Evolutionary conservation across 208 protist species (phyloP), one percentile per base, ranked within the genome.

Genomic region (Trypanosoma conorhini): DNA sequence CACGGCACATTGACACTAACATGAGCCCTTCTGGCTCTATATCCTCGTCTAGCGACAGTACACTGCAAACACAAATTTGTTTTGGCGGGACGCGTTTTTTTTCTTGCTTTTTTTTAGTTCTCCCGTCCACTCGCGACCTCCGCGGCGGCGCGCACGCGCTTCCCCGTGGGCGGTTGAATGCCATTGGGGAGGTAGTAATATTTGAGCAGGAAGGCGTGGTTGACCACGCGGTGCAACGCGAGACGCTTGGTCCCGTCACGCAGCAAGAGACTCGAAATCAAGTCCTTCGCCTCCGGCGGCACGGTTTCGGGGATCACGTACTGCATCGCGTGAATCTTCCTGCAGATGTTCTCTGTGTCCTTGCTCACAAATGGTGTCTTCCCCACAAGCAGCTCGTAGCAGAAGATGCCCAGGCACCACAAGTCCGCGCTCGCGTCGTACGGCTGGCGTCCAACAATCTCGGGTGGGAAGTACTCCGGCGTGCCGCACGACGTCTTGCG

Each of bases 381-480:
- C 10, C 98, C 98, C 26, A 96, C 85, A 13, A 99, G 86, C 40
- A 99, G 93, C 79, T 99, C 98, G 75, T 97, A 99, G 77, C 92
- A 95, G 48, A 99, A 93, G 38, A 99, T 97, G 61, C 98, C 98
- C 0, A 99, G 88, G 56, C 88, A 96, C 98, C 98, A 99, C 21
- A 98, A 62, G 67, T 99, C 98, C 0, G 97, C 93, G 55, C 79
- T 91, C 66, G 62, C 80, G 81, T 96, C 92, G 81, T 99, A 95
- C 10, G 70, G 54, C 66, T 95, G 85, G 33, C 89, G 83, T 52
- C 97, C 87, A n/a, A 99, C 83, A 80, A 99, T 99, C 82, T 99
- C 99, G 0, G 99, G 99, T 12, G 99, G 98, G 30, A 99, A 94
- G 83, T 99, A 99, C 89, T 99, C 98, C 3, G 99, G 93, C 5